Percentiles rank a stretch among this genome's conserved stretches.
Conservation (phyloP, 2,329 filamentous ascomycete species). For the Pezicula neosporulosa region DNA sequence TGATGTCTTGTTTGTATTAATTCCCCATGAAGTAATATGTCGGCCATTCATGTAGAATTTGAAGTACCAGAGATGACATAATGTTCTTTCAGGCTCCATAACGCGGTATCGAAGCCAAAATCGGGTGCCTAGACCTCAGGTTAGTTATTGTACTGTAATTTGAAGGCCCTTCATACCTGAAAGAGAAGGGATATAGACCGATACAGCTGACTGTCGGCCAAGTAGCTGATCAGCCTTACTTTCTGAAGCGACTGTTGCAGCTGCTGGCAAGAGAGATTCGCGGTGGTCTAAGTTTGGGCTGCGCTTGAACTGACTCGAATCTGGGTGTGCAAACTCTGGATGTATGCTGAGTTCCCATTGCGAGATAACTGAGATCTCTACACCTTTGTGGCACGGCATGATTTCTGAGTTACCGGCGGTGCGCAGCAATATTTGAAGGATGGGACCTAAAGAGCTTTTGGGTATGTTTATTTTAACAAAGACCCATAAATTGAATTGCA, state of each 20-base stretch:
- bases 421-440: neutral
- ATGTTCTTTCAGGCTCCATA: slow-evolving; percentile 20
- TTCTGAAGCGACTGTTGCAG: slow-evolving; percentile 10
- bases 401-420: slow-evolving; percentile 1
- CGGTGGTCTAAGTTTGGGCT: slow-evolving; percentile 8
- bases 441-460: too few relatives aligned
- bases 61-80: slow-evolving; percentile 42
- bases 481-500: too few relatives aligned
- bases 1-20: slow-evolving; percentile 32
- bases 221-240: slow-evolving; percentile 27
- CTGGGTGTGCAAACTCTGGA: slow-evolving; percentile 53
- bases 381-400: slow-evolving; percentile 25
- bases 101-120: slow-evolving; percentile 51
- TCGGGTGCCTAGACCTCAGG: slow-evolving; percentile 38
- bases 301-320: slow-evolving; percentile 40
- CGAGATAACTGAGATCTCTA: slow-evolving; percentile 23
- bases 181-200: slow-evolving; percentile 54
- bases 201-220: slow-evolving; percentile 36
- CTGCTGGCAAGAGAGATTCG: neutral
- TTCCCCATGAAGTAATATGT: slow-evolving; percentile 49
- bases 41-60: slow-evolving; percentile 53
- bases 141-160: neutral
- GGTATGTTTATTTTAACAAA: too few relatives aligned
- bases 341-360: slow-evolving; percentile 31
- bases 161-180: slow-evolving; percentile 36